Percentiles rank a stretch among this genome's conserved stretches.
Conservation (phyloP, 495 filamentous ascomycete genomes). For the Xanthoparmelia taractica region DNA sequence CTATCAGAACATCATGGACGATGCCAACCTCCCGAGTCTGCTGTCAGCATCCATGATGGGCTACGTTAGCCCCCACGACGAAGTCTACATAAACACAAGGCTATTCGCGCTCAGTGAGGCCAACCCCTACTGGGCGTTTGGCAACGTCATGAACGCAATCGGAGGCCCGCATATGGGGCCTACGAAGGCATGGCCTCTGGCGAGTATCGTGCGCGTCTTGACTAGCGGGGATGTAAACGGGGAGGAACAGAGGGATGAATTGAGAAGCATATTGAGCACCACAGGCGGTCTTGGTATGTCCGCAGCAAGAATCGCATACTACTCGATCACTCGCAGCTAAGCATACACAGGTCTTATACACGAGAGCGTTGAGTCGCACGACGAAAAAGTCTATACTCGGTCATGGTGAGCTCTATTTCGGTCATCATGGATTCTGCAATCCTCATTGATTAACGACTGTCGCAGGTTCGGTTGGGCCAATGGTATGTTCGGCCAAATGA, state of each 20-base stretch:
- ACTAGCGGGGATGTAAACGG: constrained; percentile 43
- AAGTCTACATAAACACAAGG: constrained; percentile 46
- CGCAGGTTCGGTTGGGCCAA: constrained; percentile 62
- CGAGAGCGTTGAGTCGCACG: constrained; percentile 50
- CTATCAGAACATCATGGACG: constrained; percentile 48
- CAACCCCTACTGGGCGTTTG: constrained; percentile 53
- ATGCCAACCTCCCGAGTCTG: constrained; percentile 54
- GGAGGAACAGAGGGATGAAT: constrained; percentile 39
- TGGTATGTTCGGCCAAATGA: constrained; percentile 59
- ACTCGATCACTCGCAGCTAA: background rate
- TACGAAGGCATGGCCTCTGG: constrained; percentile 54
- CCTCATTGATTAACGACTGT: constrained; percentile 4
- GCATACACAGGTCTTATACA: constrained; percentile 39
- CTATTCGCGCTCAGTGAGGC: constrained; percentile 39
- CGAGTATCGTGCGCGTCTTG: constrained; percentile 47
- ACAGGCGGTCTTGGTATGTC: constrained; percentile 46
- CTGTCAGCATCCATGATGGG: constrained; percentile 47
- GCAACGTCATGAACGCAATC: constrained; percentile 45
- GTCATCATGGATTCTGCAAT: background rate
- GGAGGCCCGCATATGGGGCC: constrained; percentile 52
- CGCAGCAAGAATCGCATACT: background rate
- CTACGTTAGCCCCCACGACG: constrained; percentile 37
- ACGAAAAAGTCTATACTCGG: constrained; percentile 48
- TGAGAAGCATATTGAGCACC: constrained; percentile 42
- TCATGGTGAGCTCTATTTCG: constrained; percentile 42